Conservation (phyloP, 805 yeast species). For the Wickerhamomyces bisporus region DNA sequence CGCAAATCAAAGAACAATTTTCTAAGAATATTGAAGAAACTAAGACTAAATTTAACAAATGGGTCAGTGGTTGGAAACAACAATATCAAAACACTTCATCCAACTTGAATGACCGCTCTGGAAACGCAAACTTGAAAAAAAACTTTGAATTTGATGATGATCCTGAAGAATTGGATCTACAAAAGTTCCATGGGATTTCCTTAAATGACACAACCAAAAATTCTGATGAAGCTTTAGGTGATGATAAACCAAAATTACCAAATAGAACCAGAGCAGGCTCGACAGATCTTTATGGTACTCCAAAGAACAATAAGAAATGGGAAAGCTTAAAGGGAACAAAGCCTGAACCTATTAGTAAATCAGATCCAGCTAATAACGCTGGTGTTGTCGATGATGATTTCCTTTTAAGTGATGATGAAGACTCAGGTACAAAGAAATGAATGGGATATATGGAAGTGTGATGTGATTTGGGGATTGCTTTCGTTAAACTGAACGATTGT, state of each 20-base stretch:
- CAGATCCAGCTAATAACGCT: conserved; percentile 1
- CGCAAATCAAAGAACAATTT: conserved; percentile 61
- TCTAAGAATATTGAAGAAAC: conserved; percentile 79
- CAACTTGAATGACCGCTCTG: conserved; percentile 13
- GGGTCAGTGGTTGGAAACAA: conserved; percentile 39
- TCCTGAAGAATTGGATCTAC: conserved; percentile 46
- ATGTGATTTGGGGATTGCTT: no score
- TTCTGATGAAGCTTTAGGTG: conserved; percentile 3
- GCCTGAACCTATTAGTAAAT: conserved; percentile 25
- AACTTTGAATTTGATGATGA: conserved; percentile 41
- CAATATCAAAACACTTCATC: conserved; percentile 17
- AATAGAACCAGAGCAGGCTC: conserved; percentile 26
- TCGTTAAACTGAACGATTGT: no score
- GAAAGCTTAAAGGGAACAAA: conserved; percentile 29
- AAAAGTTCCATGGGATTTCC: conserved; percentile 42
- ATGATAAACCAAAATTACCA: conserved; percentile 22
- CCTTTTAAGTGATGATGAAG: conserved; percentile 27
- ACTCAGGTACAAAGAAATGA: background rate
- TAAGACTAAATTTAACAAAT: conserved; percentile 63
- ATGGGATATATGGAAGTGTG: background rate
- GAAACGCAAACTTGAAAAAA: conserved; percentile 20
- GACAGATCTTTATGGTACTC: conserved; percentile 23
- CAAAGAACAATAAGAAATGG: conserved; percentile 31
- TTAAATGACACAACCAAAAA: conserved; percentile 29
- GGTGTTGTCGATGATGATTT: conserved; percentile 37